These are phyloP conservation scores for Aureobasidium sp. DNA, from an alignment of 2,329 filamentous ascomycete species.

Conservation along the genomic window DNA sequence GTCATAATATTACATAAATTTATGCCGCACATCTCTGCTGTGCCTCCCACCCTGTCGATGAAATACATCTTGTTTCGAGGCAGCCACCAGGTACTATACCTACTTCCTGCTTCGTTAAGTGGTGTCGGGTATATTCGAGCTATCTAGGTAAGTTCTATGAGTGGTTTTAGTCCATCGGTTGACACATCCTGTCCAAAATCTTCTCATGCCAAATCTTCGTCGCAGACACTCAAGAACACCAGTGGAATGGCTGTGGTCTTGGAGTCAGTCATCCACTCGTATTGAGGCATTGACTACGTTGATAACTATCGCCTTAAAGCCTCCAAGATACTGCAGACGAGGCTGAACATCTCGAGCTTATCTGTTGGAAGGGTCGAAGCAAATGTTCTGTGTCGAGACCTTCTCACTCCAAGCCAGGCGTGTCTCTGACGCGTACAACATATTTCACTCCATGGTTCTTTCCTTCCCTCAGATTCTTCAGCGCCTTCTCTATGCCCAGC, in stretches of 20 bases:
- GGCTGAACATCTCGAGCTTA: too few species aligned
- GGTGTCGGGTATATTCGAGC: neutral
- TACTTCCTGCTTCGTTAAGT: neutral
- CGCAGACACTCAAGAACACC: too few species aligned
- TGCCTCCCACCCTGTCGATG: neutral
- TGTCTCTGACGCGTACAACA: conserved; percentile 48
- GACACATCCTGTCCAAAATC: neutral
- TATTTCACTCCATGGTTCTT: conserved; percentile 58
- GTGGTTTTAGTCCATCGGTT: too few species aligned
- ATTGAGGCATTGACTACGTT: neutral
- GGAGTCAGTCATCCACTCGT: too few species aligned
- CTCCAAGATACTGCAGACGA: too few species aligned
- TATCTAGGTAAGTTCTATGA: neutral
- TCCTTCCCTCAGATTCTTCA: conserved; percentile 50
- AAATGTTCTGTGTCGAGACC: neutral
- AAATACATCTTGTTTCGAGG: too few species aligned
- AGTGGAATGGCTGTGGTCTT: too few species aligned
- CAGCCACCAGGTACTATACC: neutral
- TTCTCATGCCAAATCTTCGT: neutral
- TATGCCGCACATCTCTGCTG: neutral
- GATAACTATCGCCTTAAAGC: too few species aligned
- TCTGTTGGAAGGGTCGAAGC: neutral
- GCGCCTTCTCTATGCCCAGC: conserved; percentile 43
- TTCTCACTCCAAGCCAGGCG: conserved; percentile 22
- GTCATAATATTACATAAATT: neutral